A percentile compares a stretch with the other conserved stretches of the same genome.
Conservation (phyloP, 1,139 yeast genomes). For the Suhomyces wounanorum region DNA sequence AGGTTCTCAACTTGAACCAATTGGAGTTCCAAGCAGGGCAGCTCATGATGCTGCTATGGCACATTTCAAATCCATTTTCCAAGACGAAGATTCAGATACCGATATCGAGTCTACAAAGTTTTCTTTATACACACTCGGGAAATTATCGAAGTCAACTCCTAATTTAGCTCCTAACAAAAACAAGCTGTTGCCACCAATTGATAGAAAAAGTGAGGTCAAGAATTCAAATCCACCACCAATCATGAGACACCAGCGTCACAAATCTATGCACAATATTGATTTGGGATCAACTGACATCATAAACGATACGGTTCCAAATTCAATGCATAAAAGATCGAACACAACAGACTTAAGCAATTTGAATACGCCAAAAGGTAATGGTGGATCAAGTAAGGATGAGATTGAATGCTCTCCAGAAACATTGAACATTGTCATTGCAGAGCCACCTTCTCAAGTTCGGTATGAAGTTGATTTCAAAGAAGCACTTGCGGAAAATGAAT, state of each 20-base stretch:
- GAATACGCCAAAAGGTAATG: slow-evolving; percentile 1
- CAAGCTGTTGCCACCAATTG: slow-evolving; percentile 17
- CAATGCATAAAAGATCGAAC: slow-evolving; percentile 7
- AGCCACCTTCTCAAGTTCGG: slow-evolving; percentile 41
- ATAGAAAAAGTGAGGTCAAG: not conserved
- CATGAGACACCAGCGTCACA: slow-evolving; percentile 37
- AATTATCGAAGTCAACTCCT: slow-evolving; percentile 27
- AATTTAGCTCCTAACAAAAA: slow-evolving; percentile 14
- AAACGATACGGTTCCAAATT: not conserved
- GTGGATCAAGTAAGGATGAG: not conserved
- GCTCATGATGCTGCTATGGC: slow-evolving; percentile 33
- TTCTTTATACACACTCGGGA: slow-evolving; percentile 18
- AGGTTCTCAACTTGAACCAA: slow-evolving; percentile 29
- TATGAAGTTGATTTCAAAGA: slow-evolving; percentile 48
- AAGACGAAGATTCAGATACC: slow-evolving; percentile 34
- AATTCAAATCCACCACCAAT: not conserved
- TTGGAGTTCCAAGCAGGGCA: slow-evolving; percentile 37
- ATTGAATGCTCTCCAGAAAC: slow-evolving; percentile 6
- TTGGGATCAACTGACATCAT: slow-evolving; percentile 19
- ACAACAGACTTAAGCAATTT: slow-evolving; percentile 11
- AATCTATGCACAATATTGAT: slow-evolving; percentile 43
- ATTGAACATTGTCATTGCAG: slow-evolving; percentile 31
- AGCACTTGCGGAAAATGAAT: slow-evolving; percentile 24
- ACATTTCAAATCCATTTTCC: slow-evolving; percentile 29
- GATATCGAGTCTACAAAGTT: slow-evolving; percentile 26